Evolutionary conservation across 2,329 filamentous ascomycete species (phyloP).

Genomic region (Xylariaceae sp.): DNA sequence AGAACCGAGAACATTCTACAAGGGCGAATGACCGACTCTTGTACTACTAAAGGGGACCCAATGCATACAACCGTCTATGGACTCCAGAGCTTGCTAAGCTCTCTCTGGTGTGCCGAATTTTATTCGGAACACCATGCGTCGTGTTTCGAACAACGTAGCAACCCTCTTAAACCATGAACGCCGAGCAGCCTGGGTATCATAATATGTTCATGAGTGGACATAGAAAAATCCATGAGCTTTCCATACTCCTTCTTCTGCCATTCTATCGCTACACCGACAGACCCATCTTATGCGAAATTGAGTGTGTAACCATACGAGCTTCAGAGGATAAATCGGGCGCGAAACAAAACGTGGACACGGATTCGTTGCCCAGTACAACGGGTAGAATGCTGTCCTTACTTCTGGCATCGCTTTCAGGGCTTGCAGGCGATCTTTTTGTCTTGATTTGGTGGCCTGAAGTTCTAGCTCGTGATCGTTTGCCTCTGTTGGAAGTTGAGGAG

Average conservation of each 20-base stretch:
- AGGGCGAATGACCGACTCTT: too few species aligned
- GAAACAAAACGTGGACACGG: conserved; percentile 26
- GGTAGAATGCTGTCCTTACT: conserved; percentile 15
- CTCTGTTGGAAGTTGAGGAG: conserved; percentile 5
- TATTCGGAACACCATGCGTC: too few species aligned
- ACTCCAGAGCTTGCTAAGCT: too few species aligned
- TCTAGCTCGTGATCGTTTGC: conserved; percentile 13
- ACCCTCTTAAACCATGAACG: not conserved
- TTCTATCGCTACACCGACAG: not conserved
- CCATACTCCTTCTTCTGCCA: not conserved
- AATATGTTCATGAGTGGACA: conserved; percentile 9
- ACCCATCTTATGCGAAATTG: not conserved
- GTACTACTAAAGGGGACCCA: too few species aligned
- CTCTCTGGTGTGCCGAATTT: too few species aligned
- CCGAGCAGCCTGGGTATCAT: conserved; percentile 24
- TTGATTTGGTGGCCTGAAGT: not conserved
- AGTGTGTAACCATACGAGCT: not conserved
- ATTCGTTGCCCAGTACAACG: conserved; percentile 25
- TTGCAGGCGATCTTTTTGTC: conserved; percentile 2
- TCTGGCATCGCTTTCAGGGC: not conserved
- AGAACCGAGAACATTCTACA: too few species aligned
- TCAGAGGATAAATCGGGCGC: conserved; percentile 12
- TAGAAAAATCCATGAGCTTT: conserved; percentile 6
- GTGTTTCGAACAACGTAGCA: too few species aligned
- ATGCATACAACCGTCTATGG: too few species aligned